Base-by-base conservation (phyloP, 768 basidiomycete species). In the Trametes maxima region DNA sequence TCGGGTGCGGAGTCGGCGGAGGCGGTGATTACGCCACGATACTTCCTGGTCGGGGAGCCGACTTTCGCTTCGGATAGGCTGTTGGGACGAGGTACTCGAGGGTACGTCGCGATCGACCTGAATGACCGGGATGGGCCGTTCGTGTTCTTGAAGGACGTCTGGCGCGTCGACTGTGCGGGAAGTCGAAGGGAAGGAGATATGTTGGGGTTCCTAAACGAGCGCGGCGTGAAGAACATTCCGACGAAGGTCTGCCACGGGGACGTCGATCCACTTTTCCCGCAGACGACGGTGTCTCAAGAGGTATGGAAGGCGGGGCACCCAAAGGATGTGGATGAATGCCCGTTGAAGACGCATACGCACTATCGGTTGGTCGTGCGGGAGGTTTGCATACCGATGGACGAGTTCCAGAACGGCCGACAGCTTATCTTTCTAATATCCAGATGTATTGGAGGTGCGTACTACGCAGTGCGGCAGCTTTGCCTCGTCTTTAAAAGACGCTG, bases 71-170 rank as follows among this genome's bases (percentile, higher is more conserved):
- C 57, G 12, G 4, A 17, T 2, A 49, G 53, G 0, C 36, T 61
- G 14, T 49, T 43, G 2, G 64, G 64, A 0, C 64, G 60, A 1
- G 52, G 39, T 5, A 65, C 64, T 1, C 61, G 44, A 19, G 54
- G 61, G 5, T 60, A 60, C 44, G 46, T 66, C 24, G 65, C 65
- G 1, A 22, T 57, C 43, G 60, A 62, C 37, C 22, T 54, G 14
- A 16, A 45, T 33, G 35, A 25, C 24, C 10, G 19, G 33, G 6
- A n/a, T 14, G 35, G 44, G 13, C 33, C 17, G 8, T 57, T 65
- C 14, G 65, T 62, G 3, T 65, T 57, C 51, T 21, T 65, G 47
- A 65, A 62, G 60, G 65, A 65, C 47, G 53, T 48, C 2, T 65
- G 65, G 65, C 60, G 60, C 1, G 36, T 52, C 13, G 47, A 21